Conservation (phyloP, 306 rosid species). For the Delonix regia region DNA sequence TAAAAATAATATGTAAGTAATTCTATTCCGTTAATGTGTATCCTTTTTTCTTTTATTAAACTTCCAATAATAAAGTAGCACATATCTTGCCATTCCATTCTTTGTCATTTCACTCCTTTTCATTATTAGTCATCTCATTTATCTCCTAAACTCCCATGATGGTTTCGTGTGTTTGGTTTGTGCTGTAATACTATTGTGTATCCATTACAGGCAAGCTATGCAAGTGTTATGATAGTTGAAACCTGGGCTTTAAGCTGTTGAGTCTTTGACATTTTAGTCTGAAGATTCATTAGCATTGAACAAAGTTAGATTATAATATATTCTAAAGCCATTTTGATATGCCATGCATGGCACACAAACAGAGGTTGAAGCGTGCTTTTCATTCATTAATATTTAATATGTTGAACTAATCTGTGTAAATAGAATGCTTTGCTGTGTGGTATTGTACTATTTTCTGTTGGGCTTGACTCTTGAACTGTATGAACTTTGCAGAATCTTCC, state of each 20-base stretch:
- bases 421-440: not conserved
- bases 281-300: too few species aligned
- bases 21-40: too few species aligned
- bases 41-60: too few species aligned
- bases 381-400: not conserved
- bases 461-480: constrained; percentile 18
- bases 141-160: not conserved
- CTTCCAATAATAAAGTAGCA: too few species aligned
- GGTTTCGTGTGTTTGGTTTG: not conserved
- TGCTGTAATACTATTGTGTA: not conserved
- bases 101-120: too few species aligned
- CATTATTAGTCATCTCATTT: too few species aligned
- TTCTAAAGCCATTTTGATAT: not conserved
- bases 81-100: too few species aligned
- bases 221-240: not conserved
- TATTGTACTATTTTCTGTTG: not conserved
- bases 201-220: not conserved
- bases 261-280: not conserved
- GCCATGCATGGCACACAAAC: not conserved
- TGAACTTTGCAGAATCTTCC: constrained; percentile 71
- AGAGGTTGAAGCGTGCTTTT: not conserved
- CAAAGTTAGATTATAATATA: not conserved
- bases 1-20: too few species aligned
- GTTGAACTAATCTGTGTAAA: constrained; percentile 11
- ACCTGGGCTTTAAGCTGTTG: not conserved